phyloP scores from a whole-genome alignment of 2,329 filamentous ascomycete genomes.

The Paecilomyces formosus region DNA sequence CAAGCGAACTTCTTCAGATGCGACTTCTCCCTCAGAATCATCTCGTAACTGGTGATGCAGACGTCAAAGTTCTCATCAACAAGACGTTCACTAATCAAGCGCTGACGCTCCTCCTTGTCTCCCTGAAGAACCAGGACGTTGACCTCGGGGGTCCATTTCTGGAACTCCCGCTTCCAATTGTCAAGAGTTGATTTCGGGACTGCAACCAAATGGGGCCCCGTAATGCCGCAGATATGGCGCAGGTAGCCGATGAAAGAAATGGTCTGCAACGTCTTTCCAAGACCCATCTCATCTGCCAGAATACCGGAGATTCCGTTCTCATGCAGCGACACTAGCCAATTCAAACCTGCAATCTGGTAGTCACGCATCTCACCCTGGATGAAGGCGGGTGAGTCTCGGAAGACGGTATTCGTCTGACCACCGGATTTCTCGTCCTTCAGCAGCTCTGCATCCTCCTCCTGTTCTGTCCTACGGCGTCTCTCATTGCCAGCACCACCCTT shows the following conservation, averaged over 20 bases:
- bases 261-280: conserved; percentile 95
- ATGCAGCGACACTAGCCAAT: conserved; percentile 95
- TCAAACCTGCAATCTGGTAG: conserved; percentile 90
- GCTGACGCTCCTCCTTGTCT: conserved; percentile 84
- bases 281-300: conserved; percentile 95
- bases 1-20: conserved; percentile 96
- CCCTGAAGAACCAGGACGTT: conserved; percentile 91
- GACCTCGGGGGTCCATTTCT: conserved; percentile 89
- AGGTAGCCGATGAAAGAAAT: conserved; percentile 95
- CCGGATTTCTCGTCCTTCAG: conserved; percentile 81
- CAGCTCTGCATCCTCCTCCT: conserved; percentile 92
- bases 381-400: conserved; percentile 88
- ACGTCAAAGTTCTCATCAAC: conserved; percentile 94
- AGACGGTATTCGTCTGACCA: conserved; percentile 77
- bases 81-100: conserved; percentile 84
- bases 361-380: conserved; percentile 87
- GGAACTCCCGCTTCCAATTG: conserved; percentile 96
- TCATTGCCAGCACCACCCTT: conserved; percentile 78
- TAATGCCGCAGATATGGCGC: conserved; percentile 81
- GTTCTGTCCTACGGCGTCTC: conserved; percentile 80
- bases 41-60: conserved; percentile 97
- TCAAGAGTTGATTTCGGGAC: conserved; percentile 97
- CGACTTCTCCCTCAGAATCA: conserved; percentile 92
- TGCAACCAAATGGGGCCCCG: conserved; percentile 80
- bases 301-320: conserved; percentile 99